Evolutionary conservation across 495 filamentous ascomycete genomes (phyloP).

Genomic region (Aspergillus biplanus): DNA sequence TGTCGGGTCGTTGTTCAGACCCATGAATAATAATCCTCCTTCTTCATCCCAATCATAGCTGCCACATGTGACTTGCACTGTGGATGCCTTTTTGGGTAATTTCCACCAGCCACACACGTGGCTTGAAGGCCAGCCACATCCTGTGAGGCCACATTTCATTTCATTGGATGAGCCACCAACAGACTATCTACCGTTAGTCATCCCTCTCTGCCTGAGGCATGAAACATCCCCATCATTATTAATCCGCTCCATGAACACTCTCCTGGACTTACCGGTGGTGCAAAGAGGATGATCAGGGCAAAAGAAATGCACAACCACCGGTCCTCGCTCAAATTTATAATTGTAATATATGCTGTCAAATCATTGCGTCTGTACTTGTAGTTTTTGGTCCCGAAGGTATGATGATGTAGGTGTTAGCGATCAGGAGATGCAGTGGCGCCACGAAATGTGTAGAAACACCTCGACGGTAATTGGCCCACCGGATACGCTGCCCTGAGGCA

Average conservation of each 20-base stretch:
- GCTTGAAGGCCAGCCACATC: slow-evolving; percentile 13
- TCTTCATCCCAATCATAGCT: slow-evolving; percentile 14
- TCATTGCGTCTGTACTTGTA: not conserved
- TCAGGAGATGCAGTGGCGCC: slow-evolving; percentile 38
- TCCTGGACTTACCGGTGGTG: not conserved
- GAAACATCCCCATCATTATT: slow-evolving; percentile 5
- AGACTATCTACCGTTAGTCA: not conserved
- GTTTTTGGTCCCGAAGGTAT: not conserved
- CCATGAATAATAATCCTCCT: not conserved
- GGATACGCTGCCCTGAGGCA: slow-evolving; percentile 8
- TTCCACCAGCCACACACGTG: slow-evolving; percentile 24
- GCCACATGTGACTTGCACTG: slow-evolving; percentile 24
- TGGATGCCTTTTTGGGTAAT: slow-evolving; percentile 22
- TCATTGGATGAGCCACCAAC: not conserved
- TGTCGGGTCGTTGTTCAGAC: slow-evolving; percentile 2
- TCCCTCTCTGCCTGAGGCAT: slow-evolving; percentile 4
- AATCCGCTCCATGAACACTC: not conserved
- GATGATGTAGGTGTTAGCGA: slow-evolving; percentile 2
- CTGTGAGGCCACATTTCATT: slow-evolving; percentile 1
- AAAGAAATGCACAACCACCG: not conserved
- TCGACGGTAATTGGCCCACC: slow-evolving; percentile 45
- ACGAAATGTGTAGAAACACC: slow-evolving; percentile 47
- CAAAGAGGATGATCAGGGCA: too few species aligned
- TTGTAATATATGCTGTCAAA: not conserved
- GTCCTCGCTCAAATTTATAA: not conserved